These are phyloP conservation scores for Inonotus hispidus DNA, from an alignment of 1,284 basidiomycete genomes.

Conservation along the genomic window DNA sequence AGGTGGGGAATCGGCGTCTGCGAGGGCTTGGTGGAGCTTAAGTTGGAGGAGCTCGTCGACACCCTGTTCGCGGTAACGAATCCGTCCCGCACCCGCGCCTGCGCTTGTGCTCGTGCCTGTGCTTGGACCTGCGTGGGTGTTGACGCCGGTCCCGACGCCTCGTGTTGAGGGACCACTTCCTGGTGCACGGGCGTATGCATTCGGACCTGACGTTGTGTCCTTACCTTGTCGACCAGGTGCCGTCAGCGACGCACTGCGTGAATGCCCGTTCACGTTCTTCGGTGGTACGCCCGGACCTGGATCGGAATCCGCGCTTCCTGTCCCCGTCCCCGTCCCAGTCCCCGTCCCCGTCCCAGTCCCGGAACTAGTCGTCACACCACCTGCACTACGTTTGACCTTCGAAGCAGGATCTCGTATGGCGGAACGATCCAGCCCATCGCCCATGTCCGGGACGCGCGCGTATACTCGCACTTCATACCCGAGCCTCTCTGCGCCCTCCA, in stretches of 20 bases:
- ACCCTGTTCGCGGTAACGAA: constrained; percentile 73
- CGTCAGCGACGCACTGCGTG: constrained; percentile 10
- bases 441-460: constrained; percentile 70
- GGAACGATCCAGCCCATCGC: constrained; percentile 36
- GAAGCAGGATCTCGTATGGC: constrained; percentile 23
- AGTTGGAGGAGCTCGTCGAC: constrained; percentile 86
- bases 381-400: constrained; percentile 20
- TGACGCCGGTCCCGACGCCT: background rate
- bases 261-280: constrained; percentile 1
- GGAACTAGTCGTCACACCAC: background rate
- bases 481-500: constrained; percentile 66
- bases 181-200: background rate
- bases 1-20: constrained; percentile 55
- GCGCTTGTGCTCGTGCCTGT: background rate
- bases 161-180: constrained; percentile 3
- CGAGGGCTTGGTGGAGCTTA: constrained; percentile 79
- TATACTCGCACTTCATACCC: constrained; percentile 79
- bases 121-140: background rate
- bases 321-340: constrained; percentile 2
- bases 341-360: constrained; percentile 9
- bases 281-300: constrained; percentile 16
- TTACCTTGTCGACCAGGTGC: background rate
- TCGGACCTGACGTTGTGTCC: background rate
- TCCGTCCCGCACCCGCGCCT: constrained; percentile 22
- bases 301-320: constrained; percentile 25